Percentiles rank a stretch among this genome's conserved stretches.
phyloP scores from a whole-genome alignment of 2,329 filamentous ascomycete species.

The Fusarium sambucinum region DNA sequence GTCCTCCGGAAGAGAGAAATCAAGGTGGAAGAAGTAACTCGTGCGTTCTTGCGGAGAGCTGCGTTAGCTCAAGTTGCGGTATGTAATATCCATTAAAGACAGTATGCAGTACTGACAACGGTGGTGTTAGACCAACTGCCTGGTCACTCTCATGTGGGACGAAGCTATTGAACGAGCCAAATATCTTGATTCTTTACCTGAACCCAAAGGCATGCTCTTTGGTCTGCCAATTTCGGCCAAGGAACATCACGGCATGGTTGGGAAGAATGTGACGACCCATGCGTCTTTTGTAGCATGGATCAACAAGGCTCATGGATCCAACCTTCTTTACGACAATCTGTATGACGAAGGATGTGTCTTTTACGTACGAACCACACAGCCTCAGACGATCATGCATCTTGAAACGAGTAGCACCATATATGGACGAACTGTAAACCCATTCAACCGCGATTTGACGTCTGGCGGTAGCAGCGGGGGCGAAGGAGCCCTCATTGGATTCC shows the following conservation, averaged over 20 bases:
- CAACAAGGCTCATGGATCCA: conserved; percentile 51
- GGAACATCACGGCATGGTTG: conserved; percentile 54
- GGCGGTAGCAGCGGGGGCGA: conserved; percentile 75
- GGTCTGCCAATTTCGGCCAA: conserved; percentile 54
- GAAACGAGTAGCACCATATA: conserved; percentile 74
- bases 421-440: conserved; percentile 72
- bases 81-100: neutral
- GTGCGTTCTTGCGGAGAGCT: conserved; percentile 45
- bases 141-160: conserved; percentile 53
- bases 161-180: conserved; percentile 51
- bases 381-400: conserved; percentile 66
- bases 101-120: neutral
- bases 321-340: conserved; percentile 49
- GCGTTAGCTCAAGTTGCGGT: conserved; percentile 47
- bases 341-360: conserved; percentile 51
- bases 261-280: conserved; percentile 46
- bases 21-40: conserved; percentile 47
- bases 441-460: conserved; percentile 69
- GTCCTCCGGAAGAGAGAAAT: conserved; percentile 38
- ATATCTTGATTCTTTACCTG: conserved; percentile 51
- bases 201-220: conserved; percentile 51
- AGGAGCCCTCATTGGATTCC: conserved; percentile 55
- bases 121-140: conserved; percentile 48
- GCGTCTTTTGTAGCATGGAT: conserved; percentile 51
- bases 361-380: conserved; percentile 76